Conservation (phyloP, 805 yeast species). For the Metahyphopichia silvanorum region DNA sequence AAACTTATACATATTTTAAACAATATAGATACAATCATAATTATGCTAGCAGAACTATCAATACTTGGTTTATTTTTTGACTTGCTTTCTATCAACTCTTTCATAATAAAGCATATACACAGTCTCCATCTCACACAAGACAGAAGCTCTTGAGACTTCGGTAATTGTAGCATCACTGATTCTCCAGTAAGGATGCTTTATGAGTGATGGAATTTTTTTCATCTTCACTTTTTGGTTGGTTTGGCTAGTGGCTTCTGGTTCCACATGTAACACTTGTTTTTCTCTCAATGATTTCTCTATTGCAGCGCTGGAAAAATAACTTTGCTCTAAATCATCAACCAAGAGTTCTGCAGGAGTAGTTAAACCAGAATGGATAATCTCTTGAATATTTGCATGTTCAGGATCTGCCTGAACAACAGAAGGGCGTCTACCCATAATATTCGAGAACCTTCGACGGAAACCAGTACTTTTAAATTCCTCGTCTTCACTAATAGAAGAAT, state of each 20-base stretch:
- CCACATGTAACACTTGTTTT: conserved; percentile 1
- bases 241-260: conserved; percentile 1
- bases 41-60: too few species aligned
- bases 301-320: conserved; percentile 21
- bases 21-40: too few species aligned
- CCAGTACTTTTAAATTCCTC: conserved; percentile 17
- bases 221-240: conserved; percentile 27
- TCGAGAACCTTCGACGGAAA: conserved; percentile 33
- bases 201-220: conserved; percentile 54
- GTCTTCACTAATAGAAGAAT: conserved; percentile 5
- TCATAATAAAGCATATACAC: conserved; percentile 88
- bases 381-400: conserved; percentile 31
- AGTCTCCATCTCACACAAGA: conserved; percentile 66
- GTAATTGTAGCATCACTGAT: conserved; percentile 72
- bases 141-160: conserved; percentile 57
- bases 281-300: conserved; percentile 6
- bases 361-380: conserved; percentile 34
- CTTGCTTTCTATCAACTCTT: conserved; percentile 35
- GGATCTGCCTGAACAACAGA: conserved; percentile 39
- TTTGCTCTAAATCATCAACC: conserved; percentile 27
- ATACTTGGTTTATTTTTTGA: conserved; percentile 6
- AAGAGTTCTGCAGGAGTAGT: conserved; percentile 41
- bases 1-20: too few species aligned
- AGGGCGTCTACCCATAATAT: conserved; percentile 41
- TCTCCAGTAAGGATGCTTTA: conserved; percentile 74